Conservation (phyloP, 2,329 filamentous ascomycete species). For the Verticillium zaregamsianum region DNA sequence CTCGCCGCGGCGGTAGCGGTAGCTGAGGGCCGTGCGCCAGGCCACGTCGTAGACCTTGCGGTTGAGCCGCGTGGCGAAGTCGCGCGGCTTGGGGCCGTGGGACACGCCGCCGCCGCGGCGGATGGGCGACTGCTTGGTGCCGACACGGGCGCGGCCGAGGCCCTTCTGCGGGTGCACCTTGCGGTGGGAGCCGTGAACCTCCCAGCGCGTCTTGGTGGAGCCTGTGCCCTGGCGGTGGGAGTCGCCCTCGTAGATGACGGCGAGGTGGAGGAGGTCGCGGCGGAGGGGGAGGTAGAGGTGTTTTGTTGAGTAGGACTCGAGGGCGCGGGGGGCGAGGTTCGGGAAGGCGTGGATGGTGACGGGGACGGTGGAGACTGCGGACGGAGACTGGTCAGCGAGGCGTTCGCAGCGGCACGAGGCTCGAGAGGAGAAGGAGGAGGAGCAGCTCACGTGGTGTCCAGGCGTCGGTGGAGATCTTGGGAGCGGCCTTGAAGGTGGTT, state of each 20-base stretch:
- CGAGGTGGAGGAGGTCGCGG: slow-evolving; percentile 87
- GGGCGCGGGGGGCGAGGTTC: slow-evolving; percentile 73
- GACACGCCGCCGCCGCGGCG: slow-evolving; percentile 80
- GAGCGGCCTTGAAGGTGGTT: slow-evolving; percentile 26
- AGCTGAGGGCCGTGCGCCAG: slow-evolving; percentile 89
- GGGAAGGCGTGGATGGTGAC: slow-evolving; percentile 91
- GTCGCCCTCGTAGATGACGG: slow-evolving; percentile 90
- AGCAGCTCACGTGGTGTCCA: slow-evolving; percentile 41
- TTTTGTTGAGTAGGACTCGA: slow-evolving; percentile 73
- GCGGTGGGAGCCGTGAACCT: slow-evolving; percentile 76
- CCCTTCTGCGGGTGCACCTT: slow-evolving; percentile 91
- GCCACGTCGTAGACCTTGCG: slow-evolving; percentile 93
- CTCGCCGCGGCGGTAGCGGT: slow-evolving; percentile 84
- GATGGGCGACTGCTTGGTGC: slow-evolving; percentile 77
- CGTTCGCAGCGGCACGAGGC: background rate
- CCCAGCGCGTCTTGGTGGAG: slow-evolving; percentile 72
- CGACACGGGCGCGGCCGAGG: slow-evolving; percentile 71
- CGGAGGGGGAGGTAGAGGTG: slow-evolving; percentile 86
- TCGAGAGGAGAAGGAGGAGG: background rate
- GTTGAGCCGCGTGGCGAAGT: slow-evolving; percentile 81
- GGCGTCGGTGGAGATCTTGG: slow-evolving; percentile 27
- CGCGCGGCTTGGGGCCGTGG: slow-evolving; percentile 86
- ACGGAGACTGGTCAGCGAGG: slow-evolving; percentile 6
- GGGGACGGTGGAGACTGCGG: slow-evolving; percentile 59
- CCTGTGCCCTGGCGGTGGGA: slow-evolving; percentile 83